Conservation (phyloP, 306 rosid species). For the Lathyrus sativus region DNA sequence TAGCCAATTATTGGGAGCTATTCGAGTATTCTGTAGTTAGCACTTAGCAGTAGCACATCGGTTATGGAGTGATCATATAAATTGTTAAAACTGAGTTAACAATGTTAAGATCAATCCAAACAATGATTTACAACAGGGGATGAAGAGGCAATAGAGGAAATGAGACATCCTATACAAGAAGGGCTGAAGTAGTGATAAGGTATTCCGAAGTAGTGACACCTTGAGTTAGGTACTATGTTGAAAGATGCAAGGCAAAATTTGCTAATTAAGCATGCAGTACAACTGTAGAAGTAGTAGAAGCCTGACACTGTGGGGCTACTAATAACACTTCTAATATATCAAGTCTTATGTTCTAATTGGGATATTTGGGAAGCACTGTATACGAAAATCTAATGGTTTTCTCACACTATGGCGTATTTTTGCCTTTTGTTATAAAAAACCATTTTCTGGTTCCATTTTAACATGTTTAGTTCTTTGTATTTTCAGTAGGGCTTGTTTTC, state of each 20-base stretch:
- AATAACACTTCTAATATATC: slow-evolving; percentile 5
- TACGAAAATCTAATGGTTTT: slow-evolving; percentile 16
- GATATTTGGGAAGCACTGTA: slow-evolving; percentile 18
- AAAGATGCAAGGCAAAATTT: slow-evolving; percentile 28
- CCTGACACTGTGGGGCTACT: slow-evolving; percentile 3
- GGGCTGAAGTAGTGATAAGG: slow-evolving; percentile 2
- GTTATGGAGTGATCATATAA: slow-evolving; percentile 7
- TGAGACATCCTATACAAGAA: not conserved
- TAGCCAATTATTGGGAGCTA: slow-evolving; percentile 15
- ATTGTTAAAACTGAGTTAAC: not conserved
- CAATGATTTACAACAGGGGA: not conserved
- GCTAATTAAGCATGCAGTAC: slow-evolving; percentile 6
- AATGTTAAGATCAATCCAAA: slow-evolving; percentile 4
- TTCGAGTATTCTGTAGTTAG: not conserved
- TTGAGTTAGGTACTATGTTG: slow-evolving; percentile 6
- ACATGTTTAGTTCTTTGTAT: slow-evolving; percentile 43
- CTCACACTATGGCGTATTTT: slow-evolving; percentile 13
- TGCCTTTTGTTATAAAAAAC: slow-evolving; percentile 13
- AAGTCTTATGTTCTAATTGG: slow-evolving; percentile 12
- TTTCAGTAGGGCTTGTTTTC: slow-evolving; percentile 45
- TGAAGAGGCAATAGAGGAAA: slow-evolving; percentile 4
- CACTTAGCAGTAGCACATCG: not conserved
- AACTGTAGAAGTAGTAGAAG: slow-evolving; percentile 9
- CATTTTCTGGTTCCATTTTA: slow-evolving; percentile 37
- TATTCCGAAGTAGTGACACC: not conserved